phyloP scores from a whole-genome alignment of 2,329 filamentous ascomycete genomes.

The Ciborinia camelliae region DNA sequence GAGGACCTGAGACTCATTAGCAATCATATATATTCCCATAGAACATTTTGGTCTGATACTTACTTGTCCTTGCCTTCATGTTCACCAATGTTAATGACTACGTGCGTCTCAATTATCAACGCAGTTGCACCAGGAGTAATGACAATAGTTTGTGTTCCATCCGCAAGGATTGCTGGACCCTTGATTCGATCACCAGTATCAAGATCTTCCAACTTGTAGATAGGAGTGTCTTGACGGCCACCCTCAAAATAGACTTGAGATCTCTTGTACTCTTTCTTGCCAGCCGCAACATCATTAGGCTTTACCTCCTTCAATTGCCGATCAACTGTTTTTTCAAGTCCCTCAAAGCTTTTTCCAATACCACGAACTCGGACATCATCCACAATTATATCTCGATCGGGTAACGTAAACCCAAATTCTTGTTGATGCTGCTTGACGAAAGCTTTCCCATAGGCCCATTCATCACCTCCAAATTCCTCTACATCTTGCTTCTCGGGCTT shows the following conservation, averaged over 20 bases:
- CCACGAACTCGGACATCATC: slow-evolving; percentile 86
- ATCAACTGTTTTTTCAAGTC: slow-evolving; percentile 77
- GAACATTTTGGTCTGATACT: slow-evolving; percentile 21
- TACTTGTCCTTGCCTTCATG: slow-evolving; percentile 46
- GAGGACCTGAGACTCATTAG: background rate
- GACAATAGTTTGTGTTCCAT: slow-evolving; percentile 21
- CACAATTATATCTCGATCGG: slow-evolving; percentile 81
- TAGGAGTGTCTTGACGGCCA: slow-evolving; percentile 70
- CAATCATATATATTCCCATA: background rate
- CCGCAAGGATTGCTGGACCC: slow-evolving; percentile 20
- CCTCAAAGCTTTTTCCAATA: slow-evolving; percentile 83
- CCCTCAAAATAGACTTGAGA: slow-evolving; percentile 81
- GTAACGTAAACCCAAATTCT: slow-evolving; percentile 88
- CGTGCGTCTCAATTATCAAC: slow-evolving; percentile 77
- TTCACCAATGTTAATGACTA: slow-evolving; percentile 78
- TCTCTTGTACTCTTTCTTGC: slow-evolving; percentile 61
- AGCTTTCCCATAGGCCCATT: slow-evolving; percentile 80
- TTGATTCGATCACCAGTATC: slow-evolving; percentile 36
- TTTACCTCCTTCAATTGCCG: slow-evolving; percentile 72
- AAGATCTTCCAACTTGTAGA: slow-evolving; percentile 78
- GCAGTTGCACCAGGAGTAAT: slow-evolving; percentile 76
- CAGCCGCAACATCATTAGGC: slow-evolving; percentile 43
- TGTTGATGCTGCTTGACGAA: slow-evolving; percentile 87
- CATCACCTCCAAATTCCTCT: slow-evolving; percentile 58
- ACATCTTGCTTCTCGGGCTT: slow-evolving; percentile 65